Evolutionary conservation across 805 yeast genomes (phyloP).

Genomic region (Kazachstania martiniae): DNA sequence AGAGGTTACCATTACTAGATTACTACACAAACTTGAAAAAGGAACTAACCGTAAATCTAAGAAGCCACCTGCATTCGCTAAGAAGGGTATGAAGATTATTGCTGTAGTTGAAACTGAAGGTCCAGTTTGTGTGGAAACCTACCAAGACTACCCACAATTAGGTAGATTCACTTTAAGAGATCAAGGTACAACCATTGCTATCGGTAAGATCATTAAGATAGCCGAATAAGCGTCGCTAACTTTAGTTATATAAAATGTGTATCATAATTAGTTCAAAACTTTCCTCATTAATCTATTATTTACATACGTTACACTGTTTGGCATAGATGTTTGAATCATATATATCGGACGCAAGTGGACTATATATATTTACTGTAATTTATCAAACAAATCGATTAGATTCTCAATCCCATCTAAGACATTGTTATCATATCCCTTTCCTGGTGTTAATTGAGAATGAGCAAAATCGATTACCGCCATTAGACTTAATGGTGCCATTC

Average conservation of each 20-base stretch:
- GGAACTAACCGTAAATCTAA: constrained; percentile 95
- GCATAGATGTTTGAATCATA: neutral
- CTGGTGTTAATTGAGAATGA: constrained; percentile 57
- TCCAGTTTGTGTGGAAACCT: constrained; percentile 91
- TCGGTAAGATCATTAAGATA: constrained; percentile 92
- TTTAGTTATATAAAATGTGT: too few relatives aligned
- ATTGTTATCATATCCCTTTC: constrained; percentile 62
- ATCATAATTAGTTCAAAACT: too few relatives aligned
- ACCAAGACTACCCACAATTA: constrained; percentile 84
- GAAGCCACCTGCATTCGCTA: constrained; percentile 96
- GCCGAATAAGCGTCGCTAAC: constrained; percentile 44
- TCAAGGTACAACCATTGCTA: constrained; percentile 96
- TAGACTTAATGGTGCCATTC: constrained; percentile 36
- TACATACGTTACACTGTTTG: neutral
- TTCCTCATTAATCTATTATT: too few relatives aligned
- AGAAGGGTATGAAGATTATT: constrained; percentile 96
- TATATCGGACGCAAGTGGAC: too few relatives aligned
- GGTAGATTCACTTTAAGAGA: constrained; percentile 98
- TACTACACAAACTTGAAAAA: constrained; percentile 88
- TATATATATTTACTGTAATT: too few relatives aligned
- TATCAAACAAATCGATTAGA: constrained; percentile 36
- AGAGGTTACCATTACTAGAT: constrained; percentile 73
- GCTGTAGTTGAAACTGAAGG: constrained; percentile 78
- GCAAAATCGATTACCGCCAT: constrained; percentile 82
- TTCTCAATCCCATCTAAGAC: constrained; percentile 59